Base-by-base conservation (phyloP, 768 basidiomycete genomes). In the Pholiota molesta region DNA sequence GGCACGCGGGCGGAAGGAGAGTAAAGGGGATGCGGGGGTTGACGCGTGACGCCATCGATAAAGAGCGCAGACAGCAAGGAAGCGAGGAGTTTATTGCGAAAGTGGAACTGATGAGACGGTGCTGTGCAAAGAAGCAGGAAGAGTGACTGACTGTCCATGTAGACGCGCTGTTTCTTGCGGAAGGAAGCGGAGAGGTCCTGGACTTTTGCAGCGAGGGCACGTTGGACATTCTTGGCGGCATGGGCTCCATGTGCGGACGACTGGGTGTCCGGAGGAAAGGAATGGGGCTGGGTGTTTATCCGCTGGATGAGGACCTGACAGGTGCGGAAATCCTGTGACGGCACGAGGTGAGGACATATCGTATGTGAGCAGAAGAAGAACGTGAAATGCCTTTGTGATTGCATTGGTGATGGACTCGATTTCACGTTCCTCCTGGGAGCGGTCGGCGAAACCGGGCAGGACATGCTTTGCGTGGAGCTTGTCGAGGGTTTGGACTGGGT, bases 161-260 rank as follows among this genome's bases (percentile, higher is more conserved):
- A 99, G 33, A 97, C 92, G 62, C 94, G 89, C 77, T 99, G 97
- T 79, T 97, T 99, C 82, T 97, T 98, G 64, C 97, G 86, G 73
- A 99, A 98, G 13, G 88, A 81, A 21, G 90, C 91, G 69, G 94
- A 96, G 56, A 95, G 81, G 68, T 95, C 94, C 78, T 99, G 97
- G 13, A 98, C 87, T 74, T 95, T 95, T 39, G 92, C 94, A n/a
- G 97, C 97, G 57, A 99, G 86, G 21, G 89, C 95, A 44, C 95
- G 87, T 74, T 99, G 97, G 21, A 98, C 93, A 73, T 99, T 99
- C 79, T 92, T 92, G 35, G 94, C 91, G 1, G 95, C 86, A 42
- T 87, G 79, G 9, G 79, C 77, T 67, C 89, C 84, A 63, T 79
- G 69, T 45, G 74, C 66, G 58, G 76, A 66, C 62, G 69, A 72